Evolutionary conservation across 1,139 yeast genomes (phyloP), one percentile per base, ranked within the genome.

Genomic region (Suhomyces taliae): DNA sequence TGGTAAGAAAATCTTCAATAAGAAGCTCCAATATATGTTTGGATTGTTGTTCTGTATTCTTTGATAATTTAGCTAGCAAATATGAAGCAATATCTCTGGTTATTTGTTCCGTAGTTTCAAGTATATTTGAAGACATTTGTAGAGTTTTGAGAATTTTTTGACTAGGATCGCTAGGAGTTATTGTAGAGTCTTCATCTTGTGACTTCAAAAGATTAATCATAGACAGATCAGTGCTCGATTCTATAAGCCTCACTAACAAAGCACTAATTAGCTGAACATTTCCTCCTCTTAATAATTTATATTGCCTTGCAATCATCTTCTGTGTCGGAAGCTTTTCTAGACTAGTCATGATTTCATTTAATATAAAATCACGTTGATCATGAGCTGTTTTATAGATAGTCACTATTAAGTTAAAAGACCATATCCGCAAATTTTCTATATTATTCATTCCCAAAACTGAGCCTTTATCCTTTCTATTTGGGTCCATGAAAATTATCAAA

Each of bases 281-380:
- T 4, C 66, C 60, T 1, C 86, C 86, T 37, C 75, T 62, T 0
- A 71, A 55, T 0, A 79, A 52, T 38, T 69, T 70, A 44, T 65
- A 71, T 40, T 74, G 79, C 41, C 82, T 70, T 0, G 83, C 71
- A 15, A 56, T 53, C 15, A 60, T 47, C 56, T 78, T 74, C 47
- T 70, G 70, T 2, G 69, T 58, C 0, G 86, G 78, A 7, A 83
- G 58, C 39, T 69, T 74, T 40, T 75, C 78, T 48, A 82, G 65
- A 46, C 76, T 77, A 3, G 75, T 63, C n/a, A 85, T 56, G 4
- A 86, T 59, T 58, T 88, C 93, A 42, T 78, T 78, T 10, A 87
- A 55, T 8, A 88, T 70, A 57, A 83, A 85, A 1, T 66, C 65
- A 46, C 87, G 69, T 56, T 87, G 95, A 37, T 73, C 76, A 0